Percentiles rank a stretch among this genome's conserved stretches.
Evolutionary conservation across 257 asterid genomes (phyloP).

Genomic region (Ehretia macrophylla): DNA sequence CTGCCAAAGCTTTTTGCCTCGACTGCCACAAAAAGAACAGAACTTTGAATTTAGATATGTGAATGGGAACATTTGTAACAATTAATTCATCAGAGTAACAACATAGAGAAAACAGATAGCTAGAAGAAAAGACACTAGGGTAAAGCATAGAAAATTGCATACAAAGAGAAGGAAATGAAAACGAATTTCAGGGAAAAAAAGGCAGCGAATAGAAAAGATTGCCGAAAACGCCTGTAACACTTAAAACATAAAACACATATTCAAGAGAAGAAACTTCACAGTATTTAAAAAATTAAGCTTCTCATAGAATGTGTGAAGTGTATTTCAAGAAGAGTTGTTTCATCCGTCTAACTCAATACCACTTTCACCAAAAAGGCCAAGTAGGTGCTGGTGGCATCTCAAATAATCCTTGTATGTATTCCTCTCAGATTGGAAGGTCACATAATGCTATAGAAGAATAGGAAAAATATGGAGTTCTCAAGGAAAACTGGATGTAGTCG

Average conservation of each 20-base stretch:
- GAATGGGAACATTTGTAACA: not conserved
- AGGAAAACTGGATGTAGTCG: not conserved
- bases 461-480: too few relatives aligned
- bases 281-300: too few relatives aligned
- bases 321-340: too few relatives aligned
- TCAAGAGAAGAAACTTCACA: too few relatives aligned
- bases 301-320: too few relatives aligned
- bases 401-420: too few relatives aligned
- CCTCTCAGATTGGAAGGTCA: not conserved
- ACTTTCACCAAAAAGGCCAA: too few relatives aligned
- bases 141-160: not conserved
- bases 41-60: not conserved
- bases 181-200: not conserved
- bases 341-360: too few relatives aligned
- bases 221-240: too few relatives aligned
- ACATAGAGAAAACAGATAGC: not conserved
- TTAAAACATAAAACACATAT: too few relatives aligned
- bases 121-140: not conserved
- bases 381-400: too few relatives aligned
- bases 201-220: too few relatives aligned
- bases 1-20: constrained; percentile 82
- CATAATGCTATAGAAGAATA: not conserved
- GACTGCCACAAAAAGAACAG: constrained; percentile 59
- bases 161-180: not conserved
- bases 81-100: not conserved